Base-by-base conservation (phyloP, 2,329 filamentous ascomycete genomes). In the Cytospora mali region DNA sequence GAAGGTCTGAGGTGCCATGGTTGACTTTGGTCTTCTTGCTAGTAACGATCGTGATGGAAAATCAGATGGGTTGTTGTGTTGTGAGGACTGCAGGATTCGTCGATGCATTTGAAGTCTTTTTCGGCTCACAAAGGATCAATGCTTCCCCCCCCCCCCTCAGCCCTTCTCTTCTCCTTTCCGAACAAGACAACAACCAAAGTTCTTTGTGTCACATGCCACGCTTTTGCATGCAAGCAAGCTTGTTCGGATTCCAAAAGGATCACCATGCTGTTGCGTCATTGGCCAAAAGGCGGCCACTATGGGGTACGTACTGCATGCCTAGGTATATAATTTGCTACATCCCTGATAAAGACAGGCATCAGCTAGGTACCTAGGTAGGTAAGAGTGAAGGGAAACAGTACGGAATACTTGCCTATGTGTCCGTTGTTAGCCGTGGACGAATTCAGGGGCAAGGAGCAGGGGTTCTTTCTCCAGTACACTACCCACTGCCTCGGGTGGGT, bases 1-100 rank as follows among this genome's bases (percentile, higher is more conserved):
- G 35, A 62, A 55, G 13, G 9, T 46, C 4, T 46, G 42, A 46
- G 63, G 31, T 10, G 60, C 64, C 66, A 67, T 67, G 29, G 54
- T n/a, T 60, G 39, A 52, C 23, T 58, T 13, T 23, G 42, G 11
- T 21, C 21, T 21, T 4, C 10, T 46, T 13, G 6, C 4, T 46
- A 11, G 4, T 7, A 23, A 21, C 16, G n/a, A 31, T 14, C 28
- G 35, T n/a, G 27, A 11, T 4, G 10, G 33, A 46, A 16, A 5
- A 11, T 27, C 35, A 23, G 13, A 13, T 7, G 55, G 21, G 28
- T 27, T 23, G 28, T 54, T 23, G 28, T 54, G 51, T n/a, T 23
- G n/a, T 18, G 2, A 5, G 18, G 16, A 21, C 51, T 54, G 28
- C 29, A 23, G 50, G 7, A 53, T 18, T 50, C 46, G 39, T 50